Conservation (phyloP, 2,329 filamentous ascomycete species). For the Chaetomium strumarium region DNA sequence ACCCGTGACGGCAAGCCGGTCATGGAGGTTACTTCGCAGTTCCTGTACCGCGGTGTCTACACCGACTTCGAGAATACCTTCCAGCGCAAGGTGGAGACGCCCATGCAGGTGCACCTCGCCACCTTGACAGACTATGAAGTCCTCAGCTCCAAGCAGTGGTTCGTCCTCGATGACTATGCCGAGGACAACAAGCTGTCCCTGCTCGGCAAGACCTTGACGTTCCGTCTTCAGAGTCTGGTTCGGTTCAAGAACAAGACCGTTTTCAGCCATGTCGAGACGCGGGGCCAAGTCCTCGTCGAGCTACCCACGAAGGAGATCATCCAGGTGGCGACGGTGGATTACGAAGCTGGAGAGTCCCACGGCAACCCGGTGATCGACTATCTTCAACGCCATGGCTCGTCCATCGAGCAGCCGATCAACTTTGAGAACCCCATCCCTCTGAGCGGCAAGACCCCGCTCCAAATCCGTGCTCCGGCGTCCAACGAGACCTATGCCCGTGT, state of each 20-base stretch:
- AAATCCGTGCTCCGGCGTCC: constrained; percentile 83
- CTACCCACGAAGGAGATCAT: constrained; percentile 95
- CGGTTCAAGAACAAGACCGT: constrained; percentile 93
- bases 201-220: constrained; percentile 86
- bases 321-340: constrained; percentile 94
- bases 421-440: constrained; percentile 97
- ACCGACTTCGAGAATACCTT: constrained; percentile 97
- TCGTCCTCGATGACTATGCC: constrained; percentile 67
- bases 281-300: constrained; percentile 88
- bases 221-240: constrained; percentile 88
- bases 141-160: constrained; percentile 96
- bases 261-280: constrained; percentile 86
- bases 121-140: constrained; percentile 91
- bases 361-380: constrained; percentile 98
- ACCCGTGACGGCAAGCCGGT: constrained; percentile 74
- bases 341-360: constrained; percentile 83
- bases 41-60: constrained; percentile 91
- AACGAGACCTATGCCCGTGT: constrained; percentile 98
- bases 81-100: constrained; percentile 93
- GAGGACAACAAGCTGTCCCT: constrained; percentile 64
- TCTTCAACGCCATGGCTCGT: constrained; percentile 81
- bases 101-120: constrained; percentile 83
- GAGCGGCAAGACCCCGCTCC: constrained; percentile 82
- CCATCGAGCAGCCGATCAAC: constrained; percentile 91
- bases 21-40: constrained; percentile 98